A percentile compares a stretch with the other conserved stretches of the same genome.
Conservation (phyloP, 1,284 basidiomycete genomes). For the Sanghuangporus sanghuang region DNA sequence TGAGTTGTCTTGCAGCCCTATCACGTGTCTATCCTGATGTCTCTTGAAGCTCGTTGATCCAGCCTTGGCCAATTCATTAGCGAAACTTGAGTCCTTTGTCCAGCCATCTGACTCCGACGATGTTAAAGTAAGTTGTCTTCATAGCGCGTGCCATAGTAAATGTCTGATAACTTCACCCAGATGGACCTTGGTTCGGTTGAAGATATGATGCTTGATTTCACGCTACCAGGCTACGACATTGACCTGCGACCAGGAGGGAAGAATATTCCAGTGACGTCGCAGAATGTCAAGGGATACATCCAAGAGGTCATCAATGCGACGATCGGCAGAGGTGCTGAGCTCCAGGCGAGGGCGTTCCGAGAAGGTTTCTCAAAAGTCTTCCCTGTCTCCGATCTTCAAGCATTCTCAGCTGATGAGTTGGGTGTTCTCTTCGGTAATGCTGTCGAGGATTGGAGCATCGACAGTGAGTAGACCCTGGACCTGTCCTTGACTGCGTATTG, state of each 20-base stretch:
- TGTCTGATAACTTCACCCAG: not conserved
- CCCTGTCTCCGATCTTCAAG: constrained; percentile 83
- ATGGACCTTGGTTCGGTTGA: constrained; percentile 46
- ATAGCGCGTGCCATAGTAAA: not conserved
- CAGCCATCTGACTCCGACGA: constrained; percentile 40
- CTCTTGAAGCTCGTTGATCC: constrained; percentile 67
- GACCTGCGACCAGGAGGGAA: constrained; percentile 63
- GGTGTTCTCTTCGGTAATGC: constrained; percentile 92
- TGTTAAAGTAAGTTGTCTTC: constrained; percentile 38
- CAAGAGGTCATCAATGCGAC: constrained; percentile 76
- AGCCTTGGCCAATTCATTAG: constrained; percentile 80
- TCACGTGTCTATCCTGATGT: constrained; percentile 4
- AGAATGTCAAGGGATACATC: constrained; percentile 89
- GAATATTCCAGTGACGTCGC: constrained; percentile 73
- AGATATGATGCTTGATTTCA: constrained; percentile 92
- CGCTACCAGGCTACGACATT: constrained; percentile 84
- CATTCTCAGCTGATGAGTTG: constrained; percentile 92
- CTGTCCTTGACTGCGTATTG: not conserved
- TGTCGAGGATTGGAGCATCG: constrained; percentile 90
- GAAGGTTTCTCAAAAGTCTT: constrained; percentile 94
- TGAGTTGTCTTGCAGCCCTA: constrained; percentile 29
- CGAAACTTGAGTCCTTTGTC: constrained; percentile 66
- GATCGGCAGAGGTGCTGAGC: constrained; percentile 67
- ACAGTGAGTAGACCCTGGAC: constrained; percentile 55
- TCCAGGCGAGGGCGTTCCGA: constrained; percentile 81